phyloP scores from a whole-genome alignment of 1,284 basidiomycete species.

The Puccinia triticina region DNA sequence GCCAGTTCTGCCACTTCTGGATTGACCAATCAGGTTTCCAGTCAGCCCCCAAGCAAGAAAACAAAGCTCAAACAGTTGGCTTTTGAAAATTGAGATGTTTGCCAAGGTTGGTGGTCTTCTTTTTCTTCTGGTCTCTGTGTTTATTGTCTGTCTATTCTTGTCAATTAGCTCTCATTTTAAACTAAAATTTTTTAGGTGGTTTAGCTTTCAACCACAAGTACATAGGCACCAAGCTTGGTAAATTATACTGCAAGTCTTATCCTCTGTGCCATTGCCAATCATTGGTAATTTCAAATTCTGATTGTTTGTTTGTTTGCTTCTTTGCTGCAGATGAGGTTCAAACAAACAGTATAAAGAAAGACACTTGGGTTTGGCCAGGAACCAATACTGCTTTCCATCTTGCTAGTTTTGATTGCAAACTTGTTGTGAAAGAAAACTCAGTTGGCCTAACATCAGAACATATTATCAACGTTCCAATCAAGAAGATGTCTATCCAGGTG shows the following conservation, averaged over 20 bases:
- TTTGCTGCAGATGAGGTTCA: background rate
- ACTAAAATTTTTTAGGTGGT: background rate
- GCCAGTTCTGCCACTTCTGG: no score
- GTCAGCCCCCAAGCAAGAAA: background rate
- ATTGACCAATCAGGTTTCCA: background rate
- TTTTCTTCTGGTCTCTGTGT: background rate
- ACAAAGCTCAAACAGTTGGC: background rate
- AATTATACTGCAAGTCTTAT: background rate
- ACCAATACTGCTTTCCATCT: background rate
- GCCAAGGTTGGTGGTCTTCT: background rate
- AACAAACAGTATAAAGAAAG: background rate
- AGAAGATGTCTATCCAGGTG: background rate
- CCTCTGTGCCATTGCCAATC: no score
- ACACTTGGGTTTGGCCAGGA: background rate
- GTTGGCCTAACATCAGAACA: background rate
- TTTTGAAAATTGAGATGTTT: conserved; percentile 10
- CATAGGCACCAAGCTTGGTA: background rate
- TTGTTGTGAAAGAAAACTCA: background rate
- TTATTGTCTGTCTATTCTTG: no score
- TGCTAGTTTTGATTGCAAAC: background rate
- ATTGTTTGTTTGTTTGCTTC: background rate
- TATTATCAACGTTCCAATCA: background rate
- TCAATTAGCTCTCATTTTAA: no score
- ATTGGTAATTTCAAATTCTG: background rate
- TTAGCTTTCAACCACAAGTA: background rate